Evolutionary conservation across 805 yeast genomes (phyloP).

Genomic region (Wickerhamiella cacticola): DNA sequence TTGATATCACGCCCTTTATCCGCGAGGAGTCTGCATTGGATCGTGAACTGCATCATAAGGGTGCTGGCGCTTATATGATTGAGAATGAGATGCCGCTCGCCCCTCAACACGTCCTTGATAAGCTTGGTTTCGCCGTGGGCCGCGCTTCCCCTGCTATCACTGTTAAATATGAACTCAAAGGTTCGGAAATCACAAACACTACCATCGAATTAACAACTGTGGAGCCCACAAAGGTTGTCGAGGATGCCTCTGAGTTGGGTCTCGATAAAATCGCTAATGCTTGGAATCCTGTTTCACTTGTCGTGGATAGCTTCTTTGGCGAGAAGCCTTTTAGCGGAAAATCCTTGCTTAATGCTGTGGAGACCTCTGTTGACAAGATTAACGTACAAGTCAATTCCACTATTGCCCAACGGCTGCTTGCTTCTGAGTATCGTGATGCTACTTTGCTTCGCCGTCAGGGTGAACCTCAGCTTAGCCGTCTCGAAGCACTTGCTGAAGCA

Average conservation of each 20-base stretch:
- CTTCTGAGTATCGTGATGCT: slow-evolving; percentile 60
- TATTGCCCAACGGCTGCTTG: slow-evolving; percentile 64
- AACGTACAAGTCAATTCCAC: slow-evolving; percentile 71
- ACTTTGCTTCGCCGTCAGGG: slow-evolving; percentile 82
- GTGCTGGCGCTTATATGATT: slow-evolving; percentile 69
- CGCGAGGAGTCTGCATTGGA: slow-evolving; percentile 68
- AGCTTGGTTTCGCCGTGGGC: slow-evolving; percentile 40
- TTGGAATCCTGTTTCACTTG: slow-evolving; percentile 6
- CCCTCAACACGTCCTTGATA: slow-evolving; percentile 33
- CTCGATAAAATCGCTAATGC: slow-evolving; percentile 9
- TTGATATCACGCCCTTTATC: slow-evolving; percentile 64
- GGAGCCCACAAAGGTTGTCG: slow-evolving; percentile 49
- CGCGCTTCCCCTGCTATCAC: slow-evolving; percentile 57
- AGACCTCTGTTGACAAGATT: slow-evolving; percentile 43
- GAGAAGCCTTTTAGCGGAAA: slow-evolving; percentile 17
- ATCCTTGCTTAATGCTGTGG: slow-evolving; percentile 10
- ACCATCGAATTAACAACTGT: slow-evolving; percentile 65
- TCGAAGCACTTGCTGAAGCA: slow-evolving; percentile 66
- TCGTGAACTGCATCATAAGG: slow-evolving; percentile 80
- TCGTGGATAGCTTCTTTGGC: slow-evolving; percentile 15
- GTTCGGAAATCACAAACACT: slow-evolving; percentile 62
- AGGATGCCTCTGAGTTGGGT: slow-evolving; percentile 15
- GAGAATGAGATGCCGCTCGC: slow-evolving; percentile 58
- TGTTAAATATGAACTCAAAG: slow-evolving; percentile 68
- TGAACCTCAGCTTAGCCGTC: slow-evolving; percentile 67